Base-by-base conservation (phyloP, 352 stramenopile genomes). In the Thalassiosira hispida region DNA sequence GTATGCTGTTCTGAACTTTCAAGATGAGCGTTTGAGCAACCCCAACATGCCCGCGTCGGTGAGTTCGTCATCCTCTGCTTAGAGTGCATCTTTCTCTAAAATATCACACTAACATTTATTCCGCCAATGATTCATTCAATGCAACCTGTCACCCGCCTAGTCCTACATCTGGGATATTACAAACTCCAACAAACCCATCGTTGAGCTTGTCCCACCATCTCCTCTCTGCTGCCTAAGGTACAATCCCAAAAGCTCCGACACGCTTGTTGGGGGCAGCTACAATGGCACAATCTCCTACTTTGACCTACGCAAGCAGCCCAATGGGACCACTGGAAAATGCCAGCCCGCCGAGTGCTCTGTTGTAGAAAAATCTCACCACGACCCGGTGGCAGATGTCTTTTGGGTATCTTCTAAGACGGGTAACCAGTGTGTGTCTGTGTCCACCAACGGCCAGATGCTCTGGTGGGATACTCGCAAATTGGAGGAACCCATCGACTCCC, bases 261-360 rank as follows among this genome's bases (percentile, higher is more conserved):
- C 97, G 59, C 90, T 99, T 25, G 95, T 98, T 22, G 96, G 96
- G 35, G 97, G 97, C 0, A 97, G 91, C 12, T 98, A 98, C 91
- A 99, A 98, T 79, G 97, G 97, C 1, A 94, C 98, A 35, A 97
- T 99, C 46, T 97, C 90, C 22, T 98, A 98, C 81, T 99, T 98
- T 67, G 97, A 99, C 75, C 82, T 98, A 12, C 92, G 96, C 72
- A 98, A 98, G 79, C 27, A 63, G 29, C 96, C 92, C 0, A 95
- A 87, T 49, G 73, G 61, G 29, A 29, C 63, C 16, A 64, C 62
- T 57, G 77, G 77, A 59, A 79, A 83, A 31, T 91, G 93, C 27
- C 88, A 91, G 38, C 95, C 96, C 0, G 87, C 91, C 16, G 95
- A 98, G 76, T 97, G 93, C 16, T 98, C 94, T 47, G 93, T 98